Conservation (phyloP, 495 filamentous ascomycete species). For the Lophiostoma macrostomum region DNA sequence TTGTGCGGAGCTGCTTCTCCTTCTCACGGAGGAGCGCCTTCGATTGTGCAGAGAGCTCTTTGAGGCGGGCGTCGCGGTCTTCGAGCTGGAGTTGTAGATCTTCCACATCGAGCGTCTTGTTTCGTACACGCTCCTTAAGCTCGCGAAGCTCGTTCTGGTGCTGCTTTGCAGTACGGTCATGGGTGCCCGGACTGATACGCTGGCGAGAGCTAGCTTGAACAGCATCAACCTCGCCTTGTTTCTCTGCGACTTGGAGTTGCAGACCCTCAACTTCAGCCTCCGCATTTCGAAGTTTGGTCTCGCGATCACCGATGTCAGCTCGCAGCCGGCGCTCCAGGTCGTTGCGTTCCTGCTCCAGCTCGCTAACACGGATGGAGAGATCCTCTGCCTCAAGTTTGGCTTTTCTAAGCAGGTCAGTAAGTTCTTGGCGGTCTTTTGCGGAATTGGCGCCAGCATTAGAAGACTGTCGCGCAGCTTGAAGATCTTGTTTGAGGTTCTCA, state of each 20-base stretch:
- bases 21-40: slow-evolving; percentile 22
- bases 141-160: slow-evolving; percentile 10
- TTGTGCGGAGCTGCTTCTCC: slow-evolving; percentile 30
- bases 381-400: slow-evolving; percentile 67
- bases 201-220: neutral
- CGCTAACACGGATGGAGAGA: slow-evolving; percentile 46
- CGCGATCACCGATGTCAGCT: slow-evolving; percentile 19
- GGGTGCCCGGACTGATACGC: slow-evolving; percentile 3
- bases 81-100: slow-evolving; percentile 18
- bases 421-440: slow-evolving; percentile 61
- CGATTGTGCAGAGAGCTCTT: neutral
- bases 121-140: slow-evolving; percentile 11
- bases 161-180: slow-evolving; percentile 2
- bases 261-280: slow-evolving; percentile 32
- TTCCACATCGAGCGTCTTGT: slow-evolving; percentile 18
- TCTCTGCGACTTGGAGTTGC: slow-evolving; percentile 24
- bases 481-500: slow-evolving; percentile 39
- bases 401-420: slow-evolving; percentile 63
- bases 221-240: slow-evolving; percentile 21
- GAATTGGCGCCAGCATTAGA: slow-evolving; percentile 39
- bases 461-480: slow-evolving; percentile 36
- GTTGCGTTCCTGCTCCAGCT: slow-evolving; percentile 33
- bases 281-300: slow-evolving; percentile 19
- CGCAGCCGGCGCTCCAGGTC: slow-evolving; percentile 30
- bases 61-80: slow-evolving; percentile 20